phyloP scores from a whole-genome alignment of 306 rosid species.

The Sophora flavescens region DNA sequence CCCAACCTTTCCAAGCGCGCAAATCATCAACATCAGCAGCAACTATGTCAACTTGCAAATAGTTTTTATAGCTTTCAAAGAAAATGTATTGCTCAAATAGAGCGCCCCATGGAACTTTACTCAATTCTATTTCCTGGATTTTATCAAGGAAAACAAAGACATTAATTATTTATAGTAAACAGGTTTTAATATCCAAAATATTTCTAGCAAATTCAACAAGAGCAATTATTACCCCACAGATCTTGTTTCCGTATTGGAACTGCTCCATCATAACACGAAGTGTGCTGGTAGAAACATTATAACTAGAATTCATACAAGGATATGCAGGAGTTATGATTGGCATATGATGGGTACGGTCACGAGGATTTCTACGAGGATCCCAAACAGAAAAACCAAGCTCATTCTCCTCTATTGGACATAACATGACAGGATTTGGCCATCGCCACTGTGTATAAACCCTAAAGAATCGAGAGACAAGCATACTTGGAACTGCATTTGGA shows the following conservation, averaged over 20 bases:
- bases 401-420: constrained; percentile 77
- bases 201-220: background rate
- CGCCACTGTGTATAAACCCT: constrained; percentile 85
- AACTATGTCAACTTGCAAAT: constrained; percentile 74
- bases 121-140: constrained; percentile 69
- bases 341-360: constrained; percentile 75
- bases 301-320: constrained; percentile 85
- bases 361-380: constrained; percentile 80
- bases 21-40: constrained; percentile 68
- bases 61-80: constrained; percentile 74
- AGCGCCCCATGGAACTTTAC: constrained; percentile 66
- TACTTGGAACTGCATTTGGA: constrained; percentile 78
- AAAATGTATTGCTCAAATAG: constrained; percentile 69
- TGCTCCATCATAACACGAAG: constrained; percentile 77
- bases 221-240: constrained; percentile 61
- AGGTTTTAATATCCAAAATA: background rate
- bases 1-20: constrained; percentile 86
- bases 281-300: constrained; percentile 75
- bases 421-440: constrained; percentile 82
- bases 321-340: constrained; percentile 83
- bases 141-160: background rate
- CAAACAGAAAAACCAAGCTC: constrained; percentile 71
- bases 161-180: constrained; percentile 1
- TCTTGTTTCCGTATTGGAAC: constrained; percentile 64
- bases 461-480: constrained; percentile 77